phyloP scores from a whole-genome alignment of 139 green algal genomes.

The Protoeuglena noctilucae region DNA sequence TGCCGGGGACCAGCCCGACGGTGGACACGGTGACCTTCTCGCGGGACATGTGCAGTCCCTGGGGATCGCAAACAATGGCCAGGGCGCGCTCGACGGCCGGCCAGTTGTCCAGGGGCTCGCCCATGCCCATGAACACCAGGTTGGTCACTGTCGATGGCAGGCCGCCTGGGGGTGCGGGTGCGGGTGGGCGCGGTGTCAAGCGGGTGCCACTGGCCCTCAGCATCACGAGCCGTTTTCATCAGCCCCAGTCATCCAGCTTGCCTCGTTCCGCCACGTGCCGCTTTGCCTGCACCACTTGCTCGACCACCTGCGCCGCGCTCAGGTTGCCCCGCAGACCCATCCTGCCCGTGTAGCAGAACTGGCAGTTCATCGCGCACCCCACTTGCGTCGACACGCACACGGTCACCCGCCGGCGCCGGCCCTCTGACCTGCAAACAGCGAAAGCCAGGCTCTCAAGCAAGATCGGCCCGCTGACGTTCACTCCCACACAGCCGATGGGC shows the following conservation, averaged over 20 bases:
- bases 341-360: conserved; percentile 25
- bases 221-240: background rate
- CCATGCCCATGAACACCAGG: conserved; percentile 30
- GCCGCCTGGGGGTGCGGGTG: background rate
- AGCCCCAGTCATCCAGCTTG: background rate
- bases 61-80: conserved; percentile 11
- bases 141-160: conserved; percentile 5
- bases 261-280: background rate
- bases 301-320: conserved; percentile 22
- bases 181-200: background rate
- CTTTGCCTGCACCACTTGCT: conserved; percentile 14
- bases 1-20: conserved; percentile 68
- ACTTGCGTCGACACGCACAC: conserved; percentile 15
- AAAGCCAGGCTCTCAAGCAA: too few species aligned
- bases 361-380: conserved; percentile 23
- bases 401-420: background rate
- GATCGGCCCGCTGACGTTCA: too few species aligned
- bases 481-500: conserved; percentile 12
- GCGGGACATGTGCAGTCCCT: conserved; percentile 14
- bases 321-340: conserved; percentile 23
- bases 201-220: background rate
- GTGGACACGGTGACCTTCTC: conserved; percentile 57
- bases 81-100: conserved; percentile 13
- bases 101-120: conserved; percentile 21
- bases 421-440: background rate